Evolutionary conservation across 768 basidiomycete genomes (phyloP).

Genomic region (Nidularia pulvinata): DNA sequence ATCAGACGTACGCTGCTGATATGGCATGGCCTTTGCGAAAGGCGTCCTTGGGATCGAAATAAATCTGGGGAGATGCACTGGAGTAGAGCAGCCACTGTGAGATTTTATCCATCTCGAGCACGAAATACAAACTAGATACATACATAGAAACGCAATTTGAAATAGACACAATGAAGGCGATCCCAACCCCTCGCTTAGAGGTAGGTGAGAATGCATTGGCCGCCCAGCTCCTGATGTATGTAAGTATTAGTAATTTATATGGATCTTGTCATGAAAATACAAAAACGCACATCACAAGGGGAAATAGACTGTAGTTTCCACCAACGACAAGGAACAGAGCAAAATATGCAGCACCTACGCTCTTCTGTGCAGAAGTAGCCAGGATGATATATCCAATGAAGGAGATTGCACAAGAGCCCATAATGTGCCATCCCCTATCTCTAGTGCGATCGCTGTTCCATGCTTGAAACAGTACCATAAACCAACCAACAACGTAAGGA

Average conservation of each 20-base stretch:
- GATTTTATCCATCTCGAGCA: too few species aligned
- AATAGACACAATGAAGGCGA: slow-evolving; percentile 59
- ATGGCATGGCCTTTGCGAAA: slow-evolving; percentile 57
- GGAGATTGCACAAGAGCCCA: slow-evolving; percentile 42
- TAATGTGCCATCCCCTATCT: slow-evolving; percentile 53
- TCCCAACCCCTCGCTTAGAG: slow-evolving; percentile 59
- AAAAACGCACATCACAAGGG: slow-evolving; percentile 51
- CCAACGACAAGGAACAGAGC: slow-evolving; percentile 57
- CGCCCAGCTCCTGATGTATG: slow-evolving; percentile 50
- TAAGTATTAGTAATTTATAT: background rate
- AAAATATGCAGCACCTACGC: slow-evolving; percentile 54
- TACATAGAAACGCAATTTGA: slow-evolving; percentile 60
- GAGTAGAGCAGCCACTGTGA: background rate
- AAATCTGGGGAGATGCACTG: slow-evolving; percentile 57
- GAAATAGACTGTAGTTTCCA: slow-evolving; percentile 55
- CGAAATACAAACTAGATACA: slow-evolving; percentile 6
- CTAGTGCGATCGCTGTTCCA: slow-evolving; percentile 54
- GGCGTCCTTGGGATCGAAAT: slow-evolving; percentile 48
- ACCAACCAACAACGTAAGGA: slow-evolving; percentile 56
- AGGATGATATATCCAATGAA: slow-evolving; percentile 56
- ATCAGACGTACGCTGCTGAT: slow-evolving; percentile 42
- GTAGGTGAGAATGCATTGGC: slow-evolving; percentile 59
- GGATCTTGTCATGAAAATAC: background rate
- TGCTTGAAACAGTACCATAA: slow-evolving; percentile 52
- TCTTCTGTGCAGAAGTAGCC: slow-evolving; percentile 48